Evolutionary conservation across 2,329 filamentous ascomycete species (phyloP).

Genomic region (Septoria petroselini): DNA sequence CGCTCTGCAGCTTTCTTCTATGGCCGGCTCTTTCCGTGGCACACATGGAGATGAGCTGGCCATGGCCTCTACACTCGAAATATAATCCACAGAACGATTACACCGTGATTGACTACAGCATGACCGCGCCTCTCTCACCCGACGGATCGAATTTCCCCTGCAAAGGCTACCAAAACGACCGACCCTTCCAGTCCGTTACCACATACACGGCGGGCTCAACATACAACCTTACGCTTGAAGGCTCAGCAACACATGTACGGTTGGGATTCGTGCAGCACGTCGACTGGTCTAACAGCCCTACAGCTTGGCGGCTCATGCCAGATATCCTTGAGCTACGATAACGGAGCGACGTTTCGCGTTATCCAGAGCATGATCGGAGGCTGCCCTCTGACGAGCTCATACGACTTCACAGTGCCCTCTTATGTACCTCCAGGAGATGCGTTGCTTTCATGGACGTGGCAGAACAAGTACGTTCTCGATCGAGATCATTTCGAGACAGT

Average conservation of each 20-base stretch:
- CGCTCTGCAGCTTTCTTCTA: constrained; percentile 15
- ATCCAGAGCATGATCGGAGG: constrained; percentile 61
- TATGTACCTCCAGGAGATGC: constrained; percentile 61
- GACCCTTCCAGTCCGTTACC: constrained; percentile 53
- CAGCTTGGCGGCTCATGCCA: constrained; percentile 70
- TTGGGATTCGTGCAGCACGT: no score
- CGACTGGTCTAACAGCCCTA: no score
- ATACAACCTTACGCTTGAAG: constrained; percentile 63
- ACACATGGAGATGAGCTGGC: constrained; percentile 58
- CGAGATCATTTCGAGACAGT: constrained; percentile 3
- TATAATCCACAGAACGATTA: constrained; percentile 46
- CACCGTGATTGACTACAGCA: constrained; percentile 63
- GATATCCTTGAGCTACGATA: constrained; percentile 69
- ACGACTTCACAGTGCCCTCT: constrained; percentile 64
- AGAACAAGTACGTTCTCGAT: no score
- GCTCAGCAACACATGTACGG: constrained; percentile 45
- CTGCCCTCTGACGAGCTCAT: constrained; percentile 53
- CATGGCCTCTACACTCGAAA: constrained; percentile 53
- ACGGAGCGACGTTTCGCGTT: constrained; percentile 67
- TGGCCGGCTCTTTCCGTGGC: constrained; percentile 22
- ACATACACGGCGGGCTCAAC: constrained; percentile 61
- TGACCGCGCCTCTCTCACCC: constrained; percentile 62
- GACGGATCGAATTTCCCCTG: constrained; percentile 69
- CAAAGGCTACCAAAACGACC: constrained; percentile 62
- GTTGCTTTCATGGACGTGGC: constrained; percentile 66